Conservation (phyloP, 2,329 filamentous ascomycete genomes). For the Falciphora oryzae region DNA sequence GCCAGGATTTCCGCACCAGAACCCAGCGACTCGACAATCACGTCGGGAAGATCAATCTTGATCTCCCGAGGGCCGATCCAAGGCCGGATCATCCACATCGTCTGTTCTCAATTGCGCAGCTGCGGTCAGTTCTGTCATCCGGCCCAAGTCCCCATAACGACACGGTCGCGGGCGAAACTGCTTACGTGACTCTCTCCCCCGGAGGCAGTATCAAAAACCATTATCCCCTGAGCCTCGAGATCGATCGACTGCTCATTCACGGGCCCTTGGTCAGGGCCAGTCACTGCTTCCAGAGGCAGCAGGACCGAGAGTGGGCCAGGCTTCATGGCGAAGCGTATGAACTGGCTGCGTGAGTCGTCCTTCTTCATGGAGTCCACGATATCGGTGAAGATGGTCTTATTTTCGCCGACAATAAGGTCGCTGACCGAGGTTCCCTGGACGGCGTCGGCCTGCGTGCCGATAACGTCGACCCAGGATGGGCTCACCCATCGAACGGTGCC, state of each 20-base stretch:
- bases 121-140: background rate
- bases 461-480: constrained; percentile 89
- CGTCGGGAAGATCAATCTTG: constrained; percentile 84
- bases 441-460: constrained; percentile 69
- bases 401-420: constrained; percentile 71
- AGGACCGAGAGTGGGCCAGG: constrained; percentile 66
- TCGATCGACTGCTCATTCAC: constrained; percentile 55
- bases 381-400: constrained; percentile 74
- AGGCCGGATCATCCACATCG: constrained; percentile 99
- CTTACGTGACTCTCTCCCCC: constrained; percentile 87
- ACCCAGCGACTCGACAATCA: constrained; percentile 88
- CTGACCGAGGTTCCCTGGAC: constrained; percentile 73
- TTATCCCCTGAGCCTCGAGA: constrained; percentile 94
- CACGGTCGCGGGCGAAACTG: constrained; percentile 18
- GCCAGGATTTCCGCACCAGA: constrained; percentile 93
- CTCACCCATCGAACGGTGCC: constrained; percentile 93
- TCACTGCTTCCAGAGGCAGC: constrained; percentile 37
- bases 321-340: constrained; percentile 72
- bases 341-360: constrained; percentile 88
- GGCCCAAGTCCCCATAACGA: background rate
- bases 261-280: constrained; percentile 29
- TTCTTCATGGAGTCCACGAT: constrained; percentile 84
- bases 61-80: constrained; percentile 85
- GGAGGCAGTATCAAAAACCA: constrained; percentile 88
- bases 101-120: constrained; percentile 45